These are phyloP conservation scores for Plasmopara muralis DNA, from an alignment of 352 stramenopile genomes.

Conservation along the genomic window DNA sequence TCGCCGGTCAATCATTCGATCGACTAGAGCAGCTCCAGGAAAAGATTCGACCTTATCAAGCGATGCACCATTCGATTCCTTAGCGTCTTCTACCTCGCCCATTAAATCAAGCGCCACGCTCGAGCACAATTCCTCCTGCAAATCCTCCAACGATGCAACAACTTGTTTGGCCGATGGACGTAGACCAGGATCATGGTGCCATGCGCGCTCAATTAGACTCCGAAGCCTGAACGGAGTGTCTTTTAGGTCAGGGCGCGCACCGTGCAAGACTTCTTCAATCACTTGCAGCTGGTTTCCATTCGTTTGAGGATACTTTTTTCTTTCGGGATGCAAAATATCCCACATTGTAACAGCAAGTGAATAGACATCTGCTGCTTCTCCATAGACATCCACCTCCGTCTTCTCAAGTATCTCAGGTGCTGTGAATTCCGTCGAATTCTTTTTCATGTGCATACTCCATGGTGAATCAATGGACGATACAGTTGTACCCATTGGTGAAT, in stretches of 20 bases:
- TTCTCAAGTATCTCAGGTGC: conserved; percentile 46
- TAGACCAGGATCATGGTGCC: conserved; percentile 22
- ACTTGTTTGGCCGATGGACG: conserved; percentile 30
- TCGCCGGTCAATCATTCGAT: conserved; percentile 25
- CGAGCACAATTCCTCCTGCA: conserved; percentile 30
- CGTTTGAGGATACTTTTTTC: conserved; percentile 30
- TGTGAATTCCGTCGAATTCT: conserved; percentile 45
- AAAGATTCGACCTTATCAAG: conserved; percentile 4
- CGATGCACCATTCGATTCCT: background rate
- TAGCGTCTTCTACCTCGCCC: conserved; percentile 4
- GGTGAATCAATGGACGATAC: conserved; percentile 9
- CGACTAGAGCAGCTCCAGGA: conserved; percentile 18
- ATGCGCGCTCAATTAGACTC: conserved; percentile 26
- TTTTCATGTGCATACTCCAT: conserved; percentile 6
- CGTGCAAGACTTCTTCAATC: conserved; percentile 35
- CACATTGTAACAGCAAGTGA: conserved; percentile 56
- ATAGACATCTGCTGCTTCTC: conserved; percentile 48
- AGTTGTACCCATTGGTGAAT: conserved; percentile 10
- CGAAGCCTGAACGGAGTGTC: conserved; percentile 12
- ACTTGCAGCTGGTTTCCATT: conserved; percentile 30
- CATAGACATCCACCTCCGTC: conserved; percentile 19
- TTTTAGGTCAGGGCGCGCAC: conserved; percentile 29
- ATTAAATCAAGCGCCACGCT: conserved; percentile 19
- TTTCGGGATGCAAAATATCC: conserved; percentile 42
- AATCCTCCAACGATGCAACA: conserved; percentile 20